phyloP scores from a whole-genome alignment of 2,329 filamentous ascomycete genomes.

The Anthostomella pinea region DNA sequence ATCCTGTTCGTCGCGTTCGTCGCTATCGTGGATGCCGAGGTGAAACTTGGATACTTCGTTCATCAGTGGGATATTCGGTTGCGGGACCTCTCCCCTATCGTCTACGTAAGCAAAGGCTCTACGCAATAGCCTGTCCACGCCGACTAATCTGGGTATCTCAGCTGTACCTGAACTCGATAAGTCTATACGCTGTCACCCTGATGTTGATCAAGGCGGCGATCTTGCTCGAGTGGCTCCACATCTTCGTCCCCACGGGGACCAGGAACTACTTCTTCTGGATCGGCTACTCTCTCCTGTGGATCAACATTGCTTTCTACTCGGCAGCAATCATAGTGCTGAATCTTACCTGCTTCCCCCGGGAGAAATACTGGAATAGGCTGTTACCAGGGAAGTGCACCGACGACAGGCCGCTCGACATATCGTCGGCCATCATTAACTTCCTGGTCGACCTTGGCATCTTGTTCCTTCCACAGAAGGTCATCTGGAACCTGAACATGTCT shows the following conservation, averaged over 20 bases:
- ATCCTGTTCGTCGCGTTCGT: not conserved
- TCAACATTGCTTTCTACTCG: not conserved
- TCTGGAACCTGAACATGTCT: not conserved
- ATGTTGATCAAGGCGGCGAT: not conserved
- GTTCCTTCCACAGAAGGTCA: not conserved
- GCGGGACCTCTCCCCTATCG: not conserved
- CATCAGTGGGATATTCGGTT: not conserved
- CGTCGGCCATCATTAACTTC: not conserved
- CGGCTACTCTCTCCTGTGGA: not conserved
- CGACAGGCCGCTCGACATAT: not conserved
- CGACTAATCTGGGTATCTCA: too few species aligned
- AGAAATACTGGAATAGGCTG: too few species aligned
- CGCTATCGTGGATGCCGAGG: not conserved
- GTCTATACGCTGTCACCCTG: not conserved
- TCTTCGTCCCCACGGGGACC: not conserved
- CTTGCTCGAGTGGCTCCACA: not conserved
- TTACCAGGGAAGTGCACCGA: too few species aligned
- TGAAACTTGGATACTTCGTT: not conserved
- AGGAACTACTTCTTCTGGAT: not conserved
- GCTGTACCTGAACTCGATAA: not conserved
- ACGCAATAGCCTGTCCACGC: not conserved
- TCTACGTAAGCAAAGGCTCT: not conserved
- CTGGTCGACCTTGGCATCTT: not conserved
- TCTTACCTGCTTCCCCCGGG: too few species aligned
- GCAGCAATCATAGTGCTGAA: not conserved